Evolutionary conservation across 148 eudicot genomes (phyloP), one percentile per base, ranked within the genome.

Genomic region (Talinum fruticosum): DNA sequence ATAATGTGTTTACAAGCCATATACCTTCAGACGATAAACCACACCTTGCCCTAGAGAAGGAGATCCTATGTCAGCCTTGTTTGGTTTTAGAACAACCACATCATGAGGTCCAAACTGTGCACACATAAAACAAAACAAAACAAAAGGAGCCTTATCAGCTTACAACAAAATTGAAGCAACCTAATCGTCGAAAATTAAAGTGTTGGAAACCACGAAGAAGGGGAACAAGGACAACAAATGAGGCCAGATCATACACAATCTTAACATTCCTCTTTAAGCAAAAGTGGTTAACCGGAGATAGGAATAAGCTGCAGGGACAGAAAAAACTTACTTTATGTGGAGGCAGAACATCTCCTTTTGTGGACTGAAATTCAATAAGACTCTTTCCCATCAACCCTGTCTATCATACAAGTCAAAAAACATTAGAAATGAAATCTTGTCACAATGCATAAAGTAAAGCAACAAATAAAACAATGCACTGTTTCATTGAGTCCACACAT

Each of bases 51-150:
- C 99, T 75, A 95, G 92, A 24, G 96, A 78, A 82, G 96, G 88
- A 79, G 97, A 89, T 30, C 91, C 93, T 62, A 82, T 72, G 78
- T 92, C 96, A 79, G 97, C 93, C 81, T 95, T 95, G 89, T 90
- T 95, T 80, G 90, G 89, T 83, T 90, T 95, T 77, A 95, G 66
- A 82, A 88, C 89, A 71, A 95, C 99, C 49, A 95, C 99, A 82
- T 95, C 99, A 83, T 95, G 99, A 83, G 88, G 87, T 74, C 99
- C 99, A 87, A 95, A 92, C 98, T 95, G 89, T 84, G 84, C 73
- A 35, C 12, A 54, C 36, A 74, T 30, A 45, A 10, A 37, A 54
- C 32, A 75, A 35, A 62, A 12, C 30, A 45, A 26, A 28, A 30
- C 49, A 49, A n/a, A 4, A 81, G 70, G 4, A n/a, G 53, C 32